Conservation (phyloP, 2,329 filamentous ascomycete genomes). For the Cryphonectria japonica region DNA sequence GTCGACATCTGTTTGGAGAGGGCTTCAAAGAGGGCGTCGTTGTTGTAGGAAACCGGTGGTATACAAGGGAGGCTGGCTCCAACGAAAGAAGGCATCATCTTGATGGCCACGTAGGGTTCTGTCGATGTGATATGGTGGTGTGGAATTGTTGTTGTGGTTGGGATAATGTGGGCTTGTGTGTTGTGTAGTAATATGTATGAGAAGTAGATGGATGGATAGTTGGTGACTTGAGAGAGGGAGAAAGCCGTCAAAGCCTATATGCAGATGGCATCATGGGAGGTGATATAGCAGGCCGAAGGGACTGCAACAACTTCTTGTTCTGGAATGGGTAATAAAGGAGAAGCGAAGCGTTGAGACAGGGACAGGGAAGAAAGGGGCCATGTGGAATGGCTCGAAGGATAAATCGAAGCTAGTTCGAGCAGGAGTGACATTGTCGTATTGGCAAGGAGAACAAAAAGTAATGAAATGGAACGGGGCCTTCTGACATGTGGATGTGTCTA, state of each 20-base stretch:
- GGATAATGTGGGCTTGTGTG: background rate
- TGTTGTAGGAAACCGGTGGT: slow-evolving; percentile 40
- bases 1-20: slow-evolving; percentile 55
- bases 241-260: slow-evolving; percentile 25
- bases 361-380: slow-evolving; percentile 29
- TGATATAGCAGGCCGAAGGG: slow-evolving; percentile 26
- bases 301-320: slow-evolving; percentile 29
- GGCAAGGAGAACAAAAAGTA: slow-evolving; percentile 37
- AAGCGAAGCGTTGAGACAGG: slow-evolving; percentile 31
- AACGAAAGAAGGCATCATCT: slow-evolving; percentile 40
- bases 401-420: slow-evolving; percentile 36
- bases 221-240: background rate
- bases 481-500: slow-evolving; percentile 39
- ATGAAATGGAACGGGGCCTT: slow-evolving; percentile 38
- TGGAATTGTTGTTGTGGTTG: slow-evolving; percentile 10
- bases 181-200: background rate
- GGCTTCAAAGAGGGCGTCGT: slow-evolving; percentile 54
- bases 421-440: slow-evolving; percentile 35
- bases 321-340: slow-evolving; percentile 29
- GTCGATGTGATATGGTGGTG: slow-evolving; percentile 4
- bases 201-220: background rate
- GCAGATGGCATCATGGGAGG: slow-evolving; percentile 27
- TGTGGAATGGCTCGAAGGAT: slow-evolving; percentile 33
- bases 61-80: slow-evolving; percentile 39
- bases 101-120: slow-evolving; percentile 15